phyloP scores from a whole-genome alignment of 2,329 filamentous ascomycete species.

The Fusarium metavorans region DNA sequence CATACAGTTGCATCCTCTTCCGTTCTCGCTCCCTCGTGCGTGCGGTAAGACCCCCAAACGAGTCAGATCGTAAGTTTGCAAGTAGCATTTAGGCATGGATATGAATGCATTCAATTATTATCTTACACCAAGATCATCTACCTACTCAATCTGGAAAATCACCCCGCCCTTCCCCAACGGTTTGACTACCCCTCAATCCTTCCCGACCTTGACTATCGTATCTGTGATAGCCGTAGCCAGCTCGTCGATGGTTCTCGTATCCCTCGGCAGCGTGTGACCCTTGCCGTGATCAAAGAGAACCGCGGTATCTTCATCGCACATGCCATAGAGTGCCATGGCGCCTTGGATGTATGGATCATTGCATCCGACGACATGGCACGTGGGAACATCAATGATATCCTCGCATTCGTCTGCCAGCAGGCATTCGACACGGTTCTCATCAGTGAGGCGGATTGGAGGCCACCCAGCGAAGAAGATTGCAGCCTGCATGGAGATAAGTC shows the following conservation, averaged over 20 bases:
- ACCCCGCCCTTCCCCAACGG: background rate
- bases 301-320: slow-evolving; percentile 70
- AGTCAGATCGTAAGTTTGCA: background rate
- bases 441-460: slow-evolving; percentile 60
- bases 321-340: slow-evolving; percentile 70
- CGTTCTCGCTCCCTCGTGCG: background rate
- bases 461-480: slow-evolving; percentile 66
- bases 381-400: slow-evolving; percentile 63
- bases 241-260: slow-evolving; percentile 61
- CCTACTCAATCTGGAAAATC: background rate
- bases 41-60: background rate
- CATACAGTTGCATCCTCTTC: background rate
- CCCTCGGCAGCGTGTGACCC: slow-evolving; percentile 71
- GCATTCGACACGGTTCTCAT: slow-evolving; percentile 52
- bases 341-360: slow-evolving; percentile 72
- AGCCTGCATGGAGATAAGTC: slow-evolving; percentile 52
- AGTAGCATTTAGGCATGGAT: background rate
- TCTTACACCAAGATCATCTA: background rate
- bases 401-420: slow-evolving; percentile 63
- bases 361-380: slow-evolving; percentile 65
- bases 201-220: background rate
- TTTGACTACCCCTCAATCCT: background rate
- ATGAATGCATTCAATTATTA: background rate
- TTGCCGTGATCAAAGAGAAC: slow-evolving; percentile 75
- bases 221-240: slow-evolving; percentile 43